These are phyloP conservation scores for Lenwebbia sp. DNA, from an alignment of 345 rosid species.

Conservation along the genomic window DNA sequence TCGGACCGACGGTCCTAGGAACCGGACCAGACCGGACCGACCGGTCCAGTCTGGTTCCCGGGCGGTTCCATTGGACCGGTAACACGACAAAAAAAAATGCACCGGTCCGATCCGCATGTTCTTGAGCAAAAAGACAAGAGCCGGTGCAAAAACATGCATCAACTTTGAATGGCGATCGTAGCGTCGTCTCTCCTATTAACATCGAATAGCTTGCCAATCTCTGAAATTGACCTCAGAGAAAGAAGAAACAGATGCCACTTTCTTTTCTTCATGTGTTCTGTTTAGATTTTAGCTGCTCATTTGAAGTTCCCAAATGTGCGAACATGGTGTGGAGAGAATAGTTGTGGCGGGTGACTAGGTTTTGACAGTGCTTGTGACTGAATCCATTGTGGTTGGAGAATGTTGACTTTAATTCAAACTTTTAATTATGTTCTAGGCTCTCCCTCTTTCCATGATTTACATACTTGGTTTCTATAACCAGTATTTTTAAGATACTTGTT, in stretches of 20 bases:
- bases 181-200: constrained; percentile 62
- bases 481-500: background rate
- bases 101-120: too few relatives aligned
- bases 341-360: background rate
- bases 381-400: background rate
- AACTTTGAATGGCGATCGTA: constrained; percentile 53
- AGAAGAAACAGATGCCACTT: background rate
- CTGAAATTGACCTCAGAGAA: background rate
- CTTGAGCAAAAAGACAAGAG: too few relatives aligned
- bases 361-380: background rate
- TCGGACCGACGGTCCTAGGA: too few relatives aligned
- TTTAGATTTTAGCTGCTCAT: background rate
- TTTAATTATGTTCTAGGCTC: background rate
- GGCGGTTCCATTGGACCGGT: too few relatives aligned
- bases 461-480: background rate
- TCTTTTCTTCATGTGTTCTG: background rate
- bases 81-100: too few relatives aligned
- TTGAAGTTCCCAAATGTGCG: background rate
- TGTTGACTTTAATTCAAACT: background rate
- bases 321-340: background rate
- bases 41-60: too few relatives aligned
- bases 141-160: too few relatives aligned
- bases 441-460: background rate
- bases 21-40: too few relatives aligned
- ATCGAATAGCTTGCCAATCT: constrained; percentile 59